A percentile compares a stretch with the other conserved stretches of the same genome.
These are phyloP conservation scores for Cladophialophora carrionii DNA, from an alignment of 2,329 filamentous ascomycete species.

Conservation along the genomic window DNA sequence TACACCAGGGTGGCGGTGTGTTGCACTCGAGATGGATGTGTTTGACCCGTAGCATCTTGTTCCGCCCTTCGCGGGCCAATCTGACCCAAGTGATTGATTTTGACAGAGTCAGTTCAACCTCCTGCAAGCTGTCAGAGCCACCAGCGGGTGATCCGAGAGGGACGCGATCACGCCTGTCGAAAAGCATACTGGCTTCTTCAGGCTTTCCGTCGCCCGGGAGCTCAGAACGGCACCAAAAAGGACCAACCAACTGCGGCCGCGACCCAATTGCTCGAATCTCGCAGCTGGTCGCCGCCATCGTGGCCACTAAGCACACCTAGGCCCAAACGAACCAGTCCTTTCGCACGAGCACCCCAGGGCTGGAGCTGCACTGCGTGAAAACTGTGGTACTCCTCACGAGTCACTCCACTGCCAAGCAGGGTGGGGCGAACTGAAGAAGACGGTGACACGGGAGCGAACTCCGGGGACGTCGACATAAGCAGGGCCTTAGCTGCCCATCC, in stretches of 20 bases:
- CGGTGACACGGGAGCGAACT: neutral
- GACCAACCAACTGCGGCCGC: neutral
- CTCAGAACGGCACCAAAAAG: neutral
- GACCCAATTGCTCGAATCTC: neutral
- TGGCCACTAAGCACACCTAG: neutral
- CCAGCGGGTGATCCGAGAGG: neutral
- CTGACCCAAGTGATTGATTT: neutral
- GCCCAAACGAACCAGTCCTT: neutral
- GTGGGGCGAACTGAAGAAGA: neutral
- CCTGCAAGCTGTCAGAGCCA: neutral
- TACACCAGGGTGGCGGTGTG: constrained; percentile 22
- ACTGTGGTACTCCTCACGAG: neutral
- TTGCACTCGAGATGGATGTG: constrained; percentile 4
- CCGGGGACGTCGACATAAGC: neutral
- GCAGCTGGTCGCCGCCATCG: neutral
- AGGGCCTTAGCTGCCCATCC: neutral
- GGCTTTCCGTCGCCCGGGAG: neutral
- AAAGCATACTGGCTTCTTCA: neutral
- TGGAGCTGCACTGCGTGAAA: neutral
- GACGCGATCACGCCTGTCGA: neutral
- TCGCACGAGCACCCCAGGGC: neutral
- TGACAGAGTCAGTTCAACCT: neutral
- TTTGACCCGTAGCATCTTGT: constrained; percentile 15
- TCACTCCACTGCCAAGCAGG: constrained; percentile 4
- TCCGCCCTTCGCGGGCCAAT: neutral